Percentiles rank a stretch among this genome's conserved stretches.
These are phyloP conservation scores for Volvox africanus DNA, from an alignment of 139 green algal genomes.

Conservation along the genomic window DNA sequence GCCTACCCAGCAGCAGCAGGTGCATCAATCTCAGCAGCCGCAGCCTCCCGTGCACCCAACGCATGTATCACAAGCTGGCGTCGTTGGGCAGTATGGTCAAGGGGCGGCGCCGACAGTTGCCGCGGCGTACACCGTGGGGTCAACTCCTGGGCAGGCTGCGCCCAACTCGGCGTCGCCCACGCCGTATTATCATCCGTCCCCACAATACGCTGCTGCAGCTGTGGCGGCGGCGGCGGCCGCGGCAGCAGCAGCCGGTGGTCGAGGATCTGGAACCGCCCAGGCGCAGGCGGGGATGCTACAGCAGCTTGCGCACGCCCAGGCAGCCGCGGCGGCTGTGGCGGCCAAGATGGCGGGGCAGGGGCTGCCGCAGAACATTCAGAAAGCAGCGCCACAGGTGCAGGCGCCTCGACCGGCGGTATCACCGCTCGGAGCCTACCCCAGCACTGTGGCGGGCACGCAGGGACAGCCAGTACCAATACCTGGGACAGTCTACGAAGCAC, in stretches of 20 bases:
- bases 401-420: not conserved
- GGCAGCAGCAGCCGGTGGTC: not conserved
- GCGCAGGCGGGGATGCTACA: not conserved
- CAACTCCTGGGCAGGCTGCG: not conserved
- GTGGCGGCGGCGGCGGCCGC: conserved; percentile 4
- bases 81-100: not conserved
- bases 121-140: not conserved
- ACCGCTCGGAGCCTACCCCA: not conserved
- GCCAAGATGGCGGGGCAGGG: not conserved
- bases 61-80: not conserved
- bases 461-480: not conserved
- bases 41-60: not conserved
- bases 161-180: not conserved
- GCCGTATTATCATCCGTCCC: conserved; percentile 12
- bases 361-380: not conserved
- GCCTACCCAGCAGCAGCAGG: not conserved
- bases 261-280: not conserved
- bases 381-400: not conserved
- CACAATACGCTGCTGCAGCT: not conserved
- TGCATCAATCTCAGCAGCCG: not conserved
- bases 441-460: not conserved
- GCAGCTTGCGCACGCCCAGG: not conserved
- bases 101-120: not conserved
- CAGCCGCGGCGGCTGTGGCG: not conserved
- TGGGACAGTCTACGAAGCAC: not conserved